Percentiles rank a stretch among this genome's conserved stretches.
Conservation (phyloP, 1,139 yeast species). For the Blastobotrys elegans region DNA sequence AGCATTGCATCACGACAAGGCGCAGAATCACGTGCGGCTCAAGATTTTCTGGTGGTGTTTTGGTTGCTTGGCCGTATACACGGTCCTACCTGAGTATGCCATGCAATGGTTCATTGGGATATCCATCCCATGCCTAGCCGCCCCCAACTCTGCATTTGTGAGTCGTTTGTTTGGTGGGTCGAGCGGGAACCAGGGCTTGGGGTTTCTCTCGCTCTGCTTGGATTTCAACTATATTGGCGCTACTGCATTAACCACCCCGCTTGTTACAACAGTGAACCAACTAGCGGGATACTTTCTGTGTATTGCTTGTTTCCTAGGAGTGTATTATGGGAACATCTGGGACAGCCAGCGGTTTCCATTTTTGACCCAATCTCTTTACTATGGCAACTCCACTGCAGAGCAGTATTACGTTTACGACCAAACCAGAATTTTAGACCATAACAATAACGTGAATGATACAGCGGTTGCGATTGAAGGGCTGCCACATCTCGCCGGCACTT, state of each 20-base stretch:
- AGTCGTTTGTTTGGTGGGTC: constrained; percentile 29
- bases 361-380: constrained; percentile 29
- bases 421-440: constrained; percentile 25
- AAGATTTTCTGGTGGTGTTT: constrained; percentile 21
- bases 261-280: constrained; percentile 29
- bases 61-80: constrained; percentile 18
- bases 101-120: constrained; percentile 20
- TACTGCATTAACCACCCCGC: constrained; percentile 30
- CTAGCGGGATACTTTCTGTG: constrained; percentile 30
- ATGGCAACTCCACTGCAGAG: constrained; percentile 26
- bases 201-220: constrained; percentile 29
- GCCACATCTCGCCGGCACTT: constrained; percentile 32
- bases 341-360: constrained; percentile 31
- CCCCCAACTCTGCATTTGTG: constrained; percentile 26
- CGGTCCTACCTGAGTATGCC: constrained; percentile 22
- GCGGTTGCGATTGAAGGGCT: constrained; percentile 28
- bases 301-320: constrained; percentile 28
- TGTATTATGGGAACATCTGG: constrained; percentile 33
- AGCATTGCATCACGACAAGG: constrained; percentile 33
- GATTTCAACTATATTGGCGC: constrained; percentile 32
- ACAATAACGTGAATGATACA: constrained; percentile 22
- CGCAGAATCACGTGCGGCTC: constrained; percentile 22
- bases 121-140: constrained; percentile 27
- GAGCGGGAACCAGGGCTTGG: constrained; percentile 32
- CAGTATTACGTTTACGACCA: constrained; percentile 27